Base-by-base conservation (phyloP, 192 early-diverging fungal genomes). In the Funneliformis geosporum region DNA sequence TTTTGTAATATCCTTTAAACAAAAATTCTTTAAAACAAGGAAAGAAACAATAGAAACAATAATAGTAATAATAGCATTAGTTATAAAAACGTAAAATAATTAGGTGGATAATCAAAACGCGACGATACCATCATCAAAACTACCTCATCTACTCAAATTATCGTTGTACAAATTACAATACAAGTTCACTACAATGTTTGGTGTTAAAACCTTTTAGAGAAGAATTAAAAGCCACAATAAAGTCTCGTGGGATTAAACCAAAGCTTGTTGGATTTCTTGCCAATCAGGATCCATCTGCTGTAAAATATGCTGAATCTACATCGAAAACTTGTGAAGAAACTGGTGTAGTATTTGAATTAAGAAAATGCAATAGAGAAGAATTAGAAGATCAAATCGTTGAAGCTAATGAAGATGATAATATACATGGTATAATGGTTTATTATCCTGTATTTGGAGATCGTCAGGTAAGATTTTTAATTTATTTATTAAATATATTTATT, bases 401-500 rank as follows among this genome's bases (percentile, higher is more conserved):
- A 55, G 98, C 97, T 16, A 99, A 99, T 84, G 84, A 90, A 62
- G 98, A 99, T 78, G 68, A 82, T 5, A 73, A 73, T 1, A 94
- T 99, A 25, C 92, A 96, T 83, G 98, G 98, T 39, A 98, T 99
- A 79, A 95, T 99, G 90, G 95, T 99, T 40, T 99, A 99, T 86
- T 99, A 99, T 82, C 98, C 98, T 14, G 96, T 98, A 18, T 98
- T 96, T 89, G 95, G 95, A 60, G 94, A 92, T 77, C 91, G 93
- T 40, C 95, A 96, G 88, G 92, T 92, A 84, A 65, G 44, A 6
- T 18, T 59, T 44, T 25, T 68, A 39, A 1, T 42, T 27, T 67
- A 64, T n/a, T 25, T 11, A 70, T 62, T 7, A 27, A 33, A 5
- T 18, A 21, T 43, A 8, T 62, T 21, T 46, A 43, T 72, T 28